Conservation (phyloP, 345 rosid genomes). For the Dimocarpus longan region DNA sequence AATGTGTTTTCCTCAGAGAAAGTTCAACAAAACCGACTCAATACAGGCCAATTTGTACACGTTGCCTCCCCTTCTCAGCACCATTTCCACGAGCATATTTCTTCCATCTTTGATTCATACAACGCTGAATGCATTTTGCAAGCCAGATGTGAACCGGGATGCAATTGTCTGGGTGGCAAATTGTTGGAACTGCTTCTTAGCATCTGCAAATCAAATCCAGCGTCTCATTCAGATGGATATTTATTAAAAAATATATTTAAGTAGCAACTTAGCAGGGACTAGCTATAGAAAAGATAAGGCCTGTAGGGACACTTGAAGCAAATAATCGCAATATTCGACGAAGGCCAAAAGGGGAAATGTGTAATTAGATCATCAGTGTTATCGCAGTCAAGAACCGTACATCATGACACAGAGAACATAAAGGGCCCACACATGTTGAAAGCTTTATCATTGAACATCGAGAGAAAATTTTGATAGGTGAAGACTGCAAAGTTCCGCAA, state of each 20-base stretch:
- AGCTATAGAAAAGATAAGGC: background rate
- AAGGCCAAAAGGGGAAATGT: too few species aligned
- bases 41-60: slow-evolving; percentile 29
- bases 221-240: background rate
- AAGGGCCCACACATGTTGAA: background rate
- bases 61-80: slow-evolving; percentile 12
- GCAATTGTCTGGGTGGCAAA: slow-evolving; percentile 87
- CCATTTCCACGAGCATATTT: background rate
- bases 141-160: slow-evolving; percentile 69
- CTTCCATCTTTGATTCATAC: slow-evolving; percentile 41
- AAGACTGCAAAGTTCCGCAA: background rate
- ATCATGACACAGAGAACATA: background rate
- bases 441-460: background rate
- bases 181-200: slow-evolving; percentile 80
- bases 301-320: background rate
- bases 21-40: slow-evolving; percentile 26
- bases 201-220: slow-evolving; percentile 50
- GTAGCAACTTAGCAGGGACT: background rate
- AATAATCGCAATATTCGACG: too few species aligned
- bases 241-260: background rate
- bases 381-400: background rate
- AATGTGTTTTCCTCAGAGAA: slow-evolving; percentile 10
- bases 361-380: too few species aligned
- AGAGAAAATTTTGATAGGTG: background rate
- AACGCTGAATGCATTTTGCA: slow-evolving; percentile 88